Conservation (phyloP, 345 rosid species). For the Lumnitzera littorea region DNA sequence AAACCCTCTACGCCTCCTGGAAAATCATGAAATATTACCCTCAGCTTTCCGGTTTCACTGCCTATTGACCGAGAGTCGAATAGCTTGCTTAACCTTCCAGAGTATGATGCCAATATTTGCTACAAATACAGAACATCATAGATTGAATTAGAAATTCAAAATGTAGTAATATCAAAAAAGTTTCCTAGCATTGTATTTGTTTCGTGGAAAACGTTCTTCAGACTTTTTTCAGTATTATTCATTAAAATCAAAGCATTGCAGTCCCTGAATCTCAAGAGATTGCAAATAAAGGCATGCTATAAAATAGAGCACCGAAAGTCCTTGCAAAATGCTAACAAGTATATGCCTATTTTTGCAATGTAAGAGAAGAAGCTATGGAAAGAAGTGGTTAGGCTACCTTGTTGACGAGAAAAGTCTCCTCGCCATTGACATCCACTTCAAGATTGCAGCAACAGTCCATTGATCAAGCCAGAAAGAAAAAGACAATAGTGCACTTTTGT, state of each 20-base stretch:
- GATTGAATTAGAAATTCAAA: background rate
- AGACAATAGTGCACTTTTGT: too few species aligned
- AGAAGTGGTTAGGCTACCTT: constrained; percentile 24
- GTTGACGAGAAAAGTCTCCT: constrained; percentile 40
- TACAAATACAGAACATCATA: constrained; percentile 9
- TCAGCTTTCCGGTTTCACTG: constrained; percentile 13
- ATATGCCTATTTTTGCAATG: too few species aligned
- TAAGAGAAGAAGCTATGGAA: background rate
- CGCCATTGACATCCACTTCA: constrained; percentile 52
- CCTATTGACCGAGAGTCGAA: constrained; percentile 11
- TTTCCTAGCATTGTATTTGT: too few species aligned
- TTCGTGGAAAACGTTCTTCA: too few species aligned
- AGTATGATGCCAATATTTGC: constrained; percentile 30
- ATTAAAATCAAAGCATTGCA: too few species aligned
- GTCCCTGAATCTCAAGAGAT: too few species aligned
- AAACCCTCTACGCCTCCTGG: constrained; percentile 50
- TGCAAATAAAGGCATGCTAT: too few species aligned
- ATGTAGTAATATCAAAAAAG: too few species aligned
- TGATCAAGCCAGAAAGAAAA: background rate
- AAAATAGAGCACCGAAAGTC: too few species aligned
- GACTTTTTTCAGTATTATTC: too few species aligned
- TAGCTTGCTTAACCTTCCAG: constrained; percentile 28
- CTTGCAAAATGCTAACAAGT: too few species aligned
- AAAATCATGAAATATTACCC: constrained; percentile 39
- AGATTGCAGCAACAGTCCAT: constrained; percentile 40